A percentile compares a stretch with the other conserved stretches of the same genome.
phyloP scores from a whole-genome alignment of 352 stramenopile species.

The Phytophthora kernoviae region DNA sequence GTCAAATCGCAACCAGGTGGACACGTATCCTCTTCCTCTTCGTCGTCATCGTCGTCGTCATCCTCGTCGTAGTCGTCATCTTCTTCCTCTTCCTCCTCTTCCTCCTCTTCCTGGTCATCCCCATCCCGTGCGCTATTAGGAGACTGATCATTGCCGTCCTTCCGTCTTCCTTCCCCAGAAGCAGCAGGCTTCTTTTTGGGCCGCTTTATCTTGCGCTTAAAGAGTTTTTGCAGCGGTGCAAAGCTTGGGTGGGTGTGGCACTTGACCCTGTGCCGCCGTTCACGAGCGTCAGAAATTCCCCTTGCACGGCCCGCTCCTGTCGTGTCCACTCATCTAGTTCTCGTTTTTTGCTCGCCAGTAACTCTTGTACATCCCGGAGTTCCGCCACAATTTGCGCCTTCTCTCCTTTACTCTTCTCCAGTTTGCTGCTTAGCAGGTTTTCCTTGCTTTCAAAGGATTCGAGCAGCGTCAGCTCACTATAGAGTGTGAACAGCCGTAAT shows the following conservation, averaged over 20 bases:
- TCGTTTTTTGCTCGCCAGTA: constrained; percentile 72
- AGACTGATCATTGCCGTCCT: constrained; percentile 37
- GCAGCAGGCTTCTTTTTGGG: constrained; percentile 75
- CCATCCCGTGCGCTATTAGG: constrained; percentile 47
- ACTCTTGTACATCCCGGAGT: constrained; percentile 78
- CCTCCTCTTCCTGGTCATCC: constrained; percentile 73
- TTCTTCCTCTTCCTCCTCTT: constrained; percentile 77
- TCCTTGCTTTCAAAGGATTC: constrained; percentile 93
- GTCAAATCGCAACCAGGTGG: constrained; percentile 87
- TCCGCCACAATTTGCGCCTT: constrained; percentile 86
- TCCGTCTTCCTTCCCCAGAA: constrained; percentile 32
- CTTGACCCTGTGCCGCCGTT: constrained; percentile 58
- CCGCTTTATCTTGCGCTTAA: constrained; percentile 92
- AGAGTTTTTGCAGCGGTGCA: constrained; percentile 87
- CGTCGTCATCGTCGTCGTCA: constrained; percentile 91
- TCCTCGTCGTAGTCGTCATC: constrained; percentile 82
- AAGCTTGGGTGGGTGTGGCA: constrained; percentile 55
- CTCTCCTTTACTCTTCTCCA: constrained; percentile 84
- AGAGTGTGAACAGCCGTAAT: constrained; percentile 86
- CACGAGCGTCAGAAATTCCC: constrained; percentile 70
- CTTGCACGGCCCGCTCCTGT: constrained; percentile 68
- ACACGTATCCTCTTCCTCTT: constrained; percentile 92
- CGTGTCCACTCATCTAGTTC: constrained; percentile 82
- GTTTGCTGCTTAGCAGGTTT: constrained; percentile 83
- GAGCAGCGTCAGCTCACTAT: constrained; percentile 87